Evolutionary conservation across 768 basidiomycete species (phyloP), one percentile per base, ranked within the genome.

Genomic region (Crucibulum laeve): DNA sequence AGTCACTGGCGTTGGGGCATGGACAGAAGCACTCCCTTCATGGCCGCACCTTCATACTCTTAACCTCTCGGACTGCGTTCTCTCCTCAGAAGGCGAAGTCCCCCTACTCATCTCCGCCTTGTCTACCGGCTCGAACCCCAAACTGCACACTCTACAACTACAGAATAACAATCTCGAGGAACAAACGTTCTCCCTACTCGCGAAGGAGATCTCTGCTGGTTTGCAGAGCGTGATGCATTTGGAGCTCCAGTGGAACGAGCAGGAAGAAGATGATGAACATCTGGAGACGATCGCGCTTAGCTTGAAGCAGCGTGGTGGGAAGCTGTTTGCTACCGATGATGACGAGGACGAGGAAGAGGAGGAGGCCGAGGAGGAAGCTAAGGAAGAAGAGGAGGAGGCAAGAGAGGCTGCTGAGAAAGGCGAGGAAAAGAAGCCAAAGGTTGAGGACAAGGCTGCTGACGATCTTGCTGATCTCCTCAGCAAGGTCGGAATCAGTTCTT

Each of bases 121-220:
- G 35, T 71, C 73, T 1, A 62, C 63, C 15, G 91, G 93, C 6
- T 79, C 82, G 26, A 91, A 87, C 61, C 74, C 75, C 17, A 82
- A 82, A 52, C 70, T 98, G 33, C 77, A 82, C 53, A 77, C 74
- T 6, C 71, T 98, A 37, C 84, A 84, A 53, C 70, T 98, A 25
- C 91, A 97, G 67, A 96, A 94, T 59, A 92, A 94, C 60, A 93
- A 98, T 54, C 73, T 97, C 35, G 87, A 92, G 50, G 63, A 72
- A 4, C 62, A 74, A 35, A 74, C 89, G 7, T 84, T 91, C 46
- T 66, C 73, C 22, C 58, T 89, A 4, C 71, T 98, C 21, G 80
- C 86, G 1, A 60, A 74, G 17, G 82, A 79, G 1, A 79, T 97
- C 43, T 68, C 70, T 17, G 67, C 71, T 32, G 78, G 82, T 32